phyloP scores from a whole-genome alignment of 768 basidiomycete species.

The Hemileccinum impolitum region DNA sequence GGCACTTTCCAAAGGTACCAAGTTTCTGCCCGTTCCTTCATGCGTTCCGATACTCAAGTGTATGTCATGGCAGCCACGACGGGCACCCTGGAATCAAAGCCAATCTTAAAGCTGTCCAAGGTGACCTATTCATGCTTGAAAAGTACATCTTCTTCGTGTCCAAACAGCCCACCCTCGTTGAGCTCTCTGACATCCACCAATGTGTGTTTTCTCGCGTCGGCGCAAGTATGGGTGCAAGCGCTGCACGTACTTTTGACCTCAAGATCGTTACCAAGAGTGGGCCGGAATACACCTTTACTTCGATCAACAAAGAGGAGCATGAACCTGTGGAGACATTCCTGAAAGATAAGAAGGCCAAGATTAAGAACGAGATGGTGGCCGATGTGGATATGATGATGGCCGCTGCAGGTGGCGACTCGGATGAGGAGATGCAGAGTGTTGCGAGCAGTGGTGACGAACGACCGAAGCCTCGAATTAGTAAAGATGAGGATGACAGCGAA shows the following conservation, averaged over 20 bases:
- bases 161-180: constrained; percentile 88
- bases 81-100: constrained; percentile 96
- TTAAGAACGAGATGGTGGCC: constrained; percentile 94
- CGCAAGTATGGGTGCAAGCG: constrained; percentile 73
- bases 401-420: constrained; percentile 62
- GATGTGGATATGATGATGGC: constrained; percentile 77
- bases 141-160: constrained; percentile 98
- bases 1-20: constrained; percentile 79
- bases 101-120: constrained; percentile 94
- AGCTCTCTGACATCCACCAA: constrained; percentile 85
- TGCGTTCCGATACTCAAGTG: not conserved
- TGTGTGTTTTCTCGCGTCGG: constrained; percentile 94
- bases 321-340: constrained; percentile 82
- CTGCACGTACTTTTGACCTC: constrained; percentile 92
- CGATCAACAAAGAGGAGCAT: constrained; percentile 95
- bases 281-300: constrained; percentile 85
- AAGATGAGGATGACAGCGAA: constrained; percentile 71
- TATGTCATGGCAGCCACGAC: constrained; percentile 54
- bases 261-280: constrained; percentile 83
- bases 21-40: too few relatives aligned
- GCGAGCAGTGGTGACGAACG: constrained; percentile 65
- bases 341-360: constrained; percentile 84
- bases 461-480: constrained; percentile 47
- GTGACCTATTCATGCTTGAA: constrained; percentile 96
- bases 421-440: constrained; percentile 82